Evolutionary conservation across 441 rosid genomes (phyloP), one percentile per base, ranked within the genome.

Genomic region (Lepidium campestre): DNA sequence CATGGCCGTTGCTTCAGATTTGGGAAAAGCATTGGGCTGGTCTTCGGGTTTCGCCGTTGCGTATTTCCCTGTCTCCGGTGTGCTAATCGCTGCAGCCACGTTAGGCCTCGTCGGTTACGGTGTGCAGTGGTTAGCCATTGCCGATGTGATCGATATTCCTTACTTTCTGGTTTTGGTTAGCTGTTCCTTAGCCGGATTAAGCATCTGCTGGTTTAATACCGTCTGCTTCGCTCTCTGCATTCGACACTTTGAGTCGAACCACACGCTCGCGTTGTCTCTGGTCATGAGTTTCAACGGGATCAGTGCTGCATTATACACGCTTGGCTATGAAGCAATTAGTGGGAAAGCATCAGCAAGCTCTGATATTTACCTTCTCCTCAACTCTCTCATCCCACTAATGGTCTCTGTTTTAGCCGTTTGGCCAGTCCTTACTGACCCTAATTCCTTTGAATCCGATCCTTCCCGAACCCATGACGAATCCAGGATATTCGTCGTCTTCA

Each of bases 131-230:
- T 79, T 93, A 41, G 75, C 88, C 53, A 79, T 93, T 23, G 47
- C 71, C 2, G 73, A 81, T 22, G 19, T 83, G 42, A 84, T 93
- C 73, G 55, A 86, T 27, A 57, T 87, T 58, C 98, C 97, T 3
- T 90, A 90, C 31, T 37, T 83, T 17, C 77, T 90, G 89, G 96
- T 87, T 14, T 78, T 89, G 75, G 53, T 85, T 3, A 77, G 85
- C 32, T 85, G 90, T 60, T 80, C 91, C 54, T 56, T 80, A 31
- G 84, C 93, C 15, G 95, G 98, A 7, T 75, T 93, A 67, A 89
- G 95, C 81, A 87, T 92, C 57, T 81, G 88, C 78, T 92, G 95
- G 98, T 92, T 92, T 84, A 92, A 92, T 80, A 92, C 96, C 13
- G 85, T 89, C 10, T 81, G 93, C 77, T 86, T 66, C 53, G 81